Evolutionary conservation across 73 alveolate species (phyloP).

Genomic region (Tetrahymena borealis): DNA sequence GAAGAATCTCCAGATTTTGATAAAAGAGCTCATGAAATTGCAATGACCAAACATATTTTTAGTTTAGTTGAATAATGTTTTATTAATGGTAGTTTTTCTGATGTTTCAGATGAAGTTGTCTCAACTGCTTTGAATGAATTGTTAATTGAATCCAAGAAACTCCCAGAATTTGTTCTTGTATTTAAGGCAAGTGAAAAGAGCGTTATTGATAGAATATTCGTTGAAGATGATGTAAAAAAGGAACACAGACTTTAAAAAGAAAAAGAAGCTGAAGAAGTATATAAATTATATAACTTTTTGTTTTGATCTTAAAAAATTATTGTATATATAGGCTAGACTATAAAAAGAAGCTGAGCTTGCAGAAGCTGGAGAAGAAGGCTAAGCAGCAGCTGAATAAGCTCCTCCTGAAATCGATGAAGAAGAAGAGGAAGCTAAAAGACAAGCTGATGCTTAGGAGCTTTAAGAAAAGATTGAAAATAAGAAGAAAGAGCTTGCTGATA

Average conservation of each 20-base stretch:
- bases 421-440: conserved; percentile 27
- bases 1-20: conserved; percentile 95
- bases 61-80: conserved; percentile 60
- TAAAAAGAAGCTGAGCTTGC: conserved; percentile 58
- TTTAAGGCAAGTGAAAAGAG: conserved; percentile 68
- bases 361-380: conserved; percentile 50
- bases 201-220: conserved; percentile 78
- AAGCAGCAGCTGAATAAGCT: conserved; percentile 20
- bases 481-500: conserved; percentile 22
- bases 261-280: conserved; percentile 65
- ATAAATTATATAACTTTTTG: conserved; percentile 32
- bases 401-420: conserved; percentile 68
- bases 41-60: conserved; percentile 63
- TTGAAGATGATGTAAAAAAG: conserved; percentile 70
- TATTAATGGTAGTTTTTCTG: conserved; percentile 84
- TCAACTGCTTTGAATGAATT: conserved; percentile 72
- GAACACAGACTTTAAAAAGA: conserved; percentile 78
- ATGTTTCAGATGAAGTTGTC: conserved; percentile 76
- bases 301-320: conserved; percentile 37
- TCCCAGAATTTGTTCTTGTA: conserved; percentile 83
- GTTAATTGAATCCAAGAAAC: conserved; percentile 76
- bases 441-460: not conserved
- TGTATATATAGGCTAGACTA: conserved; percentile 58
- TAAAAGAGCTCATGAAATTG: conserved; percentile 81
- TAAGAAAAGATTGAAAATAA: conserved; percentile 64